Evolutionary conservation across 805 yeast genomes (phyloP), one percentile per base, ranked within the genome.

Genomic region (Wickerhamiella alocasiicola): DNA sequence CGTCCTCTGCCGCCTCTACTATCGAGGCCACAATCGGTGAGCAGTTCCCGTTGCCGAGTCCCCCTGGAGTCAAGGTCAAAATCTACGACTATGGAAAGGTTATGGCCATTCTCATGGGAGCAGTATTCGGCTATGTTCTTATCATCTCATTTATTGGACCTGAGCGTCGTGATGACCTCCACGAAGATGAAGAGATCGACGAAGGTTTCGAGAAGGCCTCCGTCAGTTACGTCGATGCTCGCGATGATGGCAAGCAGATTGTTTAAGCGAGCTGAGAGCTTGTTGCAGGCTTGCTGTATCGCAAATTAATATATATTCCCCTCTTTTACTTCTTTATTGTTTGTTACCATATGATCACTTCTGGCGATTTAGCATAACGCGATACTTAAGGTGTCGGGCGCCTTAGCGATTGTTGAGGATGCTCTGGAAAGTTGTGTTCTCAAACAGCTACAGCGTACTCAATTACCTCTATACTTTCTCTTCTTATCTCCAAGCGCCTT

Each of bases 1-100:
- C 78, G 0, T 72, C 81, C 4, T 70, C 80, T 16, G 84, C 83
- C 1, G 71, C 81, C 2, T 68, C 79, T 15, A 78, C 87, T 5
- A 78, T 78, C 46, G 83, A 78, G 56, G 63, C 82, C 3, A 63
- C 66, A n/a, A 60, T 76, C 31, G 79, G 85, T 20, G 66, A 65
- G 24, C 58, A 63, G 39, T 80, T 76, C 64, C 84, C 83, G 2
- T 50, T 76, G 23, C 51, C 47, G 34, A 53, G 60, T 30, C 52
- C 55, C 13, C 42, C 42, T 1, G 71, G 68, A 12, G 41, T 34
- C 9, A 40, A 43, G 17, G n/a, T n/a, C n/a, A 49, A 41, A 23
- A 44, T 55, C 40, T 72, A 66, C 52, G 67, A 79, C 54, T 80
- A 79, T 56, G 79, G 78, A n/a, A 71, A 69, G 50, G 81, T 76